phyloP scores from a whole-genome alignment of 75 land plant genomes.

The Pseudotsuga menziesii region DNA sequence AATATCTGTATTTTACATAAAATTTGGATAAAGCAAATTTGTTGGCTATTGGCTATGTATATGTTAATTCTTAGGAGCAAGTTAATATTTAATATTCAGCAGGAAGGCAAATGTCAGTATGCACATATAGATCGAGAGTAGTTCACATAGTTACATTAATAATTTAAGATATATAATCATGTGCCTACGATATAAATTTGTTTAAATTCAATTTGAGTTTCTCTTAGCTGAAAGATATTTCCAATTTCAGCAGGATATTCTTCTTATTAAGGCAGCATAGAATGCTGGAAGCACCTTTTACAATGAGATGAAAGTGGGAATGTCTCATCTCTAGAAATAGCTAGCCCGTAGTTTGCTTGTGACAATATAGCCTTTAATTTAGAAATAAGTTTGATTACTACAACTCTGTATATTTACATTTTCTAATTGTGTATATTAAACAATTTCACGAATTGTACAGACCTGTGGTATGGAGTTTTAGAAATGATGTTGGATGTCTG shows the following conservation, averaged over 20 bases:
- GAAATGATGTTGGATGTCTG: background rate
- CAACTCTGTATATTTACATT: background rate
- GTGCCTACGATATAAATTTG: background rate
- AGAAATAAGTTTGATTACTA: background rate
- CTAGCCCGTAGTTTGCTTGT: background rate
- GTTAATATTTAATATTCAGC: background rate
- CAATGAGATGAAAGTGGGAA: background rate
- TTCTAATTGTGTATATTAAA: background rate
- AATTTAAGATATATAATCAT: background rate
- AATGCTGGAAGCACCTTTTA: background rate
- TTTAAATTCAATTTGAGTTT: background rate
- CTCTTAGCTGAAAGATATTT: background rate
- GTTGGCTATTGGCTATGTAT: background rate
- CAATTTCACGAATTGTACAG: background rate
- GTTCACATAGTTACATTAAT: background rate
- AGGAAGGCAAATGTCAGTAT: background rate
- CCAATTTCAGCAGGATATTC: background rate
- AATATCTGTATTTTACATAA: background rate
- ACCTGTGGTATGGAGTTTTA: background rate
- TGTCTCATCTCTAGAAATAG: background rate
- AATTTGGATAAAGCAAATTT: background rate
- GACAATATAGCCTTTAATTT: background rate
- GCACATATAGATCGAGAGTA: background rate
- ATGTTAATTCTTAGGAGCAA: background rate
- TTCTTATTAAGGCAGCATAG: constrained; percentile 1